Conservation (phyloP, 345 rosid genomes). For the Brassica juncea region DNA sequence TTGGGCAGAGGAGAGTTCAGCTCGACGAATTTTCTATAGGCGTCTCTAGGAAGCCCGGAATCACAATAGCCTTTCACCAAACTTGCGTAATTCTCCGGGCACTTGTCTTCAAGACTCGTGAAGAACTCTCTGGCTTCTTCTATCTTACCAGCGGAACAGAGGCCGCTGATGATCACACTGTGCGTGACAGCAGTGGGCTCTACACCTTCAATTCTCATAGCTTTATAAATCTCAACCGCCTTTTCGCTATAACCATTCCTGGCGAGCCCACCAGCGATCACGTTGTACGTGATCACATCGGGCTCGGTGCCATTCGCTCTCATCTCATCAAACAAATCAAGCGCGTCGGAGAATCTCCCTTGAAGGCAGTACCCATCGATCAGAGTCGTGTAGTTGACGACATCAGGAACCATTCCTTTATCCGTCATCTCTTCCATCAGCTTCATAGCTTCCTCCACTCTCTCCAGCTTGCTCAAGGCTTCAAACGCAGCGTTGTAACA, state of each 20-base stretch:
- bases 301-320: constrained; percentile 46
- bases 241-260: constrained; percentile 50
- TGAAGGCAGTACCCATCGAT: constrained; percentile 61
- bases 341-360: constrained; percentile 50
- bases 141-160: constrained; percentile 65
- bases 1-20: constrained; percentile 41
- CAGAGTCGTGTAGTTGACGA: constrained; percentile 69
- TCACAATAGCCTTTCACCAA: constrained; percentile 67
- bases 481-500: constrained; percentile 55
- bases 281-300: constrained; percentile 55
- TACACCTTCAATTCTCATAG: constrained; percentile 49
- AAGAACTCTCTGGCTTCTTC: constrained; percentile 63
- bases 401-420: constrained; percentile 52
- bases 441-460: constrained; percentile 55
- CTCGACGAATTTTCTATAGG: constrained; percentile 46
- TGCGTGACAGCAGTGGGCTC: constrained; percentile 52
- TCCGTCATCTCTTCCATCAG: constrained; percentile 61
- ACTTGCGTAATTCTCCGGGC: constrained; percentile 49
- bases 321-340: constrained; percentile 60
- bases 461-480: constrained; percentile 65
- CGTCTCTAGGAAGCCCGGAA: constrained; percentile 45
- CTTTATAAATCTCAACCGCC: constrained; percentile 39
- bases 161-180: constrained; percentile 63
- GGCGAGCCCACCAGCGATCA: constrained; percentile 58
- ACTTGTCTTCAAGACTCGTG: constrained; percentile 39